phyloP scores from a whole-genome alignment of 768 basidiomycete genomes.

The Xerocomellus chrysenteron region DNA sequence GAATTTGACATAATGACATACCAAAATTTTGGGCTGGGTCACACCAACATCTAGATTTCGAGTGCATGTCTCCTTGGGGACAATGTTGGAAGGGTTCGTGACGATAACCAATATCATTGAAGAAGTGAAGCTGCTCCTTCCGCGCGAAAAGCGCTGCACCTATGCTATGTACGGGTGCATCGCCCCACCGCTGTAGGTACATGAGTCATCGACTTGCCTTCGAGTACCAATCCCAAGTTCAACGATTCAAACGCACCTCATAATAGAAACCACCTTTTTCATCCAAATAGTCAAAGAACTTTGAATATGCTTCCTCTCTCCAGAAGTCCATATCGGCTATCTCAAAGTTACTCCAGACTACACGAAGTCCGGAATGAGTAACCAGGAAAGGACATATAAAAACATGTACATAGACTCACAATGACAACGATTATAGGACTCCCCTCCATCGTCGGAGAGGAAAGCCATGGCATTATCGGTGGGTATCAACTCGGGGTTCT shows the following conservation, averaged over 20 bases:
- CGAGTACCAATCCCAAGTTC: not conserved
- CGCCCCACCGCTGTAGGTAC: constrained; percentile 66
- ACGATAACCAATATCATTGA: constrained; percentile 80
- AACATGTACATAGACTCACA: constrained; percentile 45
- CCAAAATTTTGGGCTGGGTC: constrained; percentile 72
- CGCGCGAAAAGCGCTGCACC: constrained; percentile 74
- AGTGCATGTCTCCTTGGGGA: constrained; percentile 55
- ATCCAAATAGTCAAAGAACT: constrained; percentile 83
- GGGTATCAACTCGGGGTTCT: constrained; percentile 60
- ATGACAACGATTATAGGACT: constrained; percentile 76
- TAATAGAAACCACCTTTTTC: constrained; percentile 88
- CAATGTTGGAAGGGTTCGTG: constrained; percentile 83
- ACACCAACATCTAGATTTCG: constrained; percentile 66
- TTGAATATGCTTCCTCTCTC: constrained; percentile 78
- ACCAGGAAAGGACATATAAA: not conserved
- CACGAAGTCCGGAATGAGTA: constrained; percentile 11
- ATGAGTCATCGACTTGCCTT: not conserved
- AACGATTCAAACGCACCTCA: constrained; percentile 50
- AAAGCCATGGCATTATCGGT: constrained; percentile 70
- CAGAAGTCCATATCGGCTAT: constrained; percentile 90
- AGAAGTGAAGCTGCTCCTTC: constrained; percentile 78
- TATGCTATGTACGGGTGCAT: constrained; percentile 85
- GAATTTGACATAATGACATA: constrained; percentile 26
- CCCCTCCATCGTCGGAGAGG: constrained; percentile 66
- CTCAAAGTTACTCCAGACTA: constrained; percentile 74